Percentiles rank a stretch among this genome's conserved stretches.
These are phyloP conservation scores for Davidsoniella virescens DNA, from an alignment of 2,329 filamentous ascomycete species.

Conservation along the genomic window DNA sequence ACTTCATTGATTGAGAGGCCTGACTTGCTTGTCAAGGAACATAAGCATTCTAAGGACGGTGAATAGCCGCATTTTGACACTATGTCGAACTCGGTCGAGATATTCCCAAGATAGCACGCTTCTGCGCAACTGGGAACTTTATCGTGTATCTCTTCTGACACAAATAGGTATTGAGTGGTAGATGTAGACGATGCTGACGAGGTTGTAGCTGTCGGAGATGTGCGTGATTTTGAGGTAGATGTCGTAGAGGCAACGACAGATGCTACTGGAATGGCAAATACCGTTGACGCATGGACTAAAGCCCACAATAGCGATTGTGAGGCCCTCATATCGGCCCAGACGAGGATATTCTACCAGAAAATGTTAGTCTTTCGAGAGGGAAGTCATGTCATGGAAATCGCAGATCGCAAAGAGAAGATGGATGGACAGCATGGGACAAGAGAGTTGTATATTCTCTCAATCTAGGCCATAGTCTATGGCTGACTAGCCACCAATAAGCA, in stretches of 20 bases:
- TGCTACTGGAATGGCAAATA: not conserved
- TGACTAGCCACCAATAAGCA: not conserved
- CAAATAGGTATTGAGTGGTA: constrained; percentile 1
- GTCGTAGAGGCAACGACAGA: not conserved
- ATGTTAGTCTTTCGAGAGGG: not conserved
- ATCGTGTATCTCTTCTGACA: constrained; percentile 2
- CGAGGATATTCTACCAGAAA: not conserved
- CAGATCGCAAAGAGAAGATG: not conserved
- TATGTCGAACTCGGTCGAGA: constrained; percentile 3
- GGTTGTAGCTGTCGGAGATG: not conserved
- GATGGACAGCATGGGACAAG: not conserved
- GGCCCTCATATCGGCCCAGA: constrained; percentile 1
- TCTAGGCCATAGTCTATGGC: not conserved
- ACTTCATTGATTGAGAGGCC: constrained; percentile 1
- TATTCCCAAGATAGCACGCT: constrained; percentile 1
- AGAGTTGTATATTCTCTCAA: not conserved
- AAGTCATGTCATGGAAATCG: not conserved
- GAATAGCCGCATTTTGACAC: not conserved
- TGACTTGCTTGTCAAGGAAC: constrained; percentile 3
- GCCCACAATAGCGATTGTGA: not conserved
- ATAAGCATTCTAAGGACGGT: constrained; percentile 6
- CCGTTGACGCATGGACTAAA: not conserved
- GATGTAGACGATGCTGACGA: not conserved
- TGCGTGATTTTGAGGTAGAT: not conserved
- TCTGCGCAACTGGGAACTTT: constrained; percentile 7